A percentile compares a stretch with the other conserved stretches of the same genome.
Conservation (phyloP, 139 green algal species). For the Tetratostichococcus sp. region DNA sequence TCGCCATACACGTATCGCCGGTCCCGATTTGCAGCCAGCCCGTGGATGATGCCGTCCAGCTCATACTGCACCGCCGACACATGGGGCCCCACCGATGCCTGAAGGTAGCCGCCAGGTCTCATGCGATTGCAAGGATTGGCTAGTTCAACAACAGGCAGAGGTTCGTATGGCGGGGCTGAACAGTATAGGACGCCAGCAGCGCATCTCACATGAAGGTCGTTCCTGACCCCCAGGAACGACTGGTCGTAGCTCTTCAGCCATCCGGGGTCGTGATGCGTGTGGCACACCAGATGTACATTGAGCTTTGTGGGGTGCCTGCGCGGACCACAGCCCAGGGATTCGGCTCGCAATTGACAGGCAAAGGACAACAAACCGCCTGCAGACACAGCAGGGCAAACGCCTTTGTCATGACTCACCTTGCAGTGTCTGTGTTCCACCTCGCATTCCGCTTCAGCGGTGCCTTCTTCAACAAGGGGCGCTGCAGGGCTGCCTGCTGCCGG, state of each 20-base stretch:
- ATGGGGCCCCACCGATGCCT: not conserved
- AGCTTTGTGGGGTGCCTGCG: conserved; percentile 28
- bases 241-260: conserved; percentile 91
- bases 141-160: not conserved
- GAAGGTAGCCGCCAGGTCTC: not conserved
- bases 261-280: conserved; percentile 84
- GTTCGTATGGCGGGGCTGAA: not conserved
- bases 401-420: not conserved
- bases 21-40: conserved; percentile 53
- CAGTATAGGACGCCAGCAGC: too few relatives aligned
- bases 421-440: not conserved
- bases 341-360: too few relatives aligned
- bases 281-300: conserved; percentile 80
- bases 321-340: not conserved
- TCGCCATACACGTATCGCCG: conserved; percentile 77
- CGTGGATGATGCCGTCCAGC: conserved; percentile 70
- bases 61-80: conserved; percentile 72
- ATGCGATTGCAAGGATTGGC: too few relatives aligned
- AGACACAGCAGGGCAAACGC: too few relatives aligned
- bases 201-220: conserved; percentile 63
- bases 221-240: conserved; percentile 72
- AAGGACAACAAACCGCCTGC: too few relatives aligned
- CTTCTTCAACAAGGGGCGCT: too few relatives aligned
- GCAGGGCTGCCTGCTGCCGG: too few relatives aligned
- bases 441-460: not conserved